phyloP scores from a whole-genome alignment of 2,329 filamentous ascomycete genomes.

The Pseudomassariella vexata region DNA sequence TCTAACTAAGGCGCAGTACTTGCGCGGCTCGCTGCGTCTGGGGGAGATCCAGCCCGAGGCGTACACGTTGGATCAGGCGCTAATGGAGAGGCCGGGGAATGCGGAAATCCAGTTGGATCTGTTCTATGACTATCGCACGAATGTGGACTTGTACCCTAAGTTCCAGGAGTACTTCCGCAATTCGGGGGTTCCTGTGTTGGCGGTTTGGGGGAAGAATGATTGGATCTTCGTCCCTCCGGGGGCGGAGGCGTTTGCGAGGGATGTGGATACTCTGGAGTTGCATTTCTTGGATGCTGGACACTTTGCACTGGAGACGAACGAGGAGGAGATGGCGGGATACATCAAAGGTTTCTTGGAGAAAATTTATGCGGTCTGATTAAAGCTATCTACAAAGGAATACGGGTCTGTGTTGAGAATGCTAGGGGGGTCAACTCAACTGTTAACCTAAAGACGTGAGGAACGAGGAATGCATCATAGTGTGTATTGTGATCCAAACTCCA shows the following conservation, averaged over 20 bases:
- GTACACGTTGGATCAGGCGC: slow-evolving; percentile 44
- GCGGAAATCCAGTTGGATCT: slow-evolving; percentile 50
- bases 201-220: slow-evolving; percentile 55
- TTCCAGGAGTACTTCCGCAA: slow-evolving; percentile 50
- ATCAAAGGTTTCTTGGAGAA: slow-evolving; percentile 22
- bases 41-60: slow-evolving; percentile 34
- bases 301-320: slow-evolving; percentile 40
- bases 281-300: slow-evolving; percentile 49
- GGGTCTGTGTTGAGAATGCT: too few species aligned
- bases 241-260: slow-evolving; percentile 46
- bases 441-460: too few species aligned
- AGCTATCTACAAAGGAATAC: too few species aligned
- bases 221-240: slow-evolving; percentile 42
- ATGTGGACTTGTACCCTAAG: slow-evolving; percentile 44
- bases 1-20: slow-evolving; percentile 38
- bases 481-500: too few species aligned
- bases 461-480: too few species aligned
- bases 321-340: slow-evolving; percentile 19
- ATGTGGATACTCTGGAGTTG: slow-evolving; percentile 41
- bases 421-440: too few species aligned
- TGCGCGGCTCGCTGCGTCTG: slow-evolving; percentile 28
- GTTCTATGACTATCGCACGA: slow-evolving; percentile 33
- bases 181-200: slow-evolving; percentile 46
- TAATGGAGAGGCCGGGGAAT: slow-evolving; percentile 43
- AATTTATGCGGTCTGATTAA: slow-evolving; percentile 14